Percentiles rank a stretch among this genome's conserved stretches.
These are phyloP conservation scores for Ricinus communis DNA, from an alignment of 345 rosid species.

Conservation along the genomic window DNA sequence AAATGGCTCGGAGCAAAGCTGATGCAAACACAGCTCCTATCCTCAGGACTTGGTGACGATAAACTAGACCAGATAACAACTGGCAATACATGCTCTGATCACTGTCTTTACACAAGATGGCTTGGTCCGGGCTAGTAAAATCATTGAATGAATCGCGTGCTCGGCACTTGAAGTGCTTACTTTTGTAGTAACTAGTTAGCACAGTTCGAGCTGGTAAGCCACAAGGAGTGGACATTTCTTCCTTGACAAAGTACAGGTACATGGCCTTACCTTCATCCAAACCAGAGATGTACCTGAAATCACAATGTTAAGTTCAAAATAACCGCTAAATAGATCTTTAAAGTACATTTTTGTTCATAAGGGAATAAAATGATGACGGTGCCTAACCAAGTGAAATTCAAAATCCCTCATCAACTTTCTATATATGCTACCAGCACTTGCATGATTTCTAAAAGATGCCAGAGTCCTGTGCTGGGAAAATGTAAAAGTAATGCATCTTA, in stretches of 20 bases:
- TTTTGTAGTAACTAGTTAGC: conserved; percentile 70
- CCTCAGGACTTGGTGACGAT: conserved; percentile 51
- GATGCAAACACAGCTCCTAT: conserved; percentile 71
- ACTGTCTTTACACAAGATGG: conserved; percentile 61
- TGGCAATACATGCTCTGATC: conserved; percentile 76
- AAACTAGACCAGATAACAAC: conserved; percentile 55
- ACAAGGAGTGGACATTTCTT: conserved; percentile 58
- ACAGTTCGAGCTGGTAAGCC: conserved; percentile 65
- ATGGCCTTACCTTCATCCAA: conserved; percentile 73
- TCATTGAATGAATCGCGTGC: conserved; percentile 48
- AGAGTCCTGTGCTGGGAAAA: background rate
- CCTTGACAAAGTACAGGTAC: conserved; percentile 62
- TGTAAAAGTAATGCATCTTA: background rate
- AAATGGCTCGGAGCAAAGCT: conserved; percentile 54
- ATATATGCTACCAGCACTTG: background rate
- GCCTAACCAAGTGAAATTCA: background rate
- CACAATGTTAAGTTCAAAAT: conserved; percentile 5
- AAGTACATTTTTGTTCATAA: background rate
- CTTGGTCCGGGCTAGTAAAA: conserved; percentile 54
- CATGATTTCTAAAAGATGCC: background rate
- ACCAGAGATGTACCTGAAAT: conserved; percentile 47
- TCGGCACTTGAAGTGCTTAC: conserved; percentile 62
- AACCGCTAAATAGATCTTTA: background rate
- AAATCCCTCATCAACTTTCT: background rate
- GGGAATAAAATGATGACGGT: background rate